Evolutionary conservation across 768 basidiomycete species (phyloP), one percentile per base, ranked within the genome.

Genomic region (Xerocomellus chrysenteron): DNA sequence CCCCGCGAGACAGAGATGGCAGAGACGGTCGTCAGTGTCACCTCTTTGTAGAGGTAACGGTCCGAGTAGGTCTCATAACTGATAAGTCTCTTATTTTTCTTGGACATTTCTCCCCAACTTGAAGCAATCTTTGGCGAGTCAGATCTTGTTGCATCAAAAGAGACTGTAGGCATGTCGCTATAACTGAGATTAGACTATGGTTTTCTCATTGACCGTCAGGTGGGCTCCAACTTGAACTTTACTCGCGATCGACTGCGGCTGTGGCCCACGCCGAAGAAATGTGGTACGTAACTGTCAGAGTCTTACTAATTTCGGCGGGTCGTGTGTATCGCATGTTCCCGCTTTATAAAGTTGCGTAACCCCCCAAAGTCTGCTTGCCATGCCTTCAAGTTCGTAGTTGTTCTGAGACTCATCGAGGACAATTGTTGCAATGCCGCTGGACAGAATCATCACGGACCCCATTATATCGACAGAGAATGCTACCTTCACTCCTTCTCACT

Each of bases 381-480:
- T 60, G 56, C 61, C 42, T 56, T 49, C 50, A 17, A 42, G 39
- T 12, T 26, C 39, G 35, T 53, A 52, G 56, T 24, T 44, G 21
- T 21, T 43, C 26, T 8, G 37, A 44, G 4, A 24, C 21, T 21
- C 43, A 17, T 28, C 41, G 50, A 49, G 48, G 19, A 41, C 35
- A 36, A 56, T 45, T 44, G 48, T 33, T 21, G 17, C 57, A 2
- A 68, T 72, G 70, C 50, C 57, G 10, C 60, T 70, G 41, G 72
- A 73, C 58, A 70, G 70, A 43, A 73, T 70, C 28, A 44, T 64
- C 46, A 70, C 70, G 1, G 70, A 72, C 48, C 72, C 72, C 39
- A 72, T 72, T 49, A 73, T 72, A 44, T 73, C 72, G 14, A 68
- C 70, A 37, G 72, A 72, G 54, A 73, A 73, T 55, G 53, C 56